Evolutionary conservation across 495 filamentous ascomycete genomes (phyloP), one percentile per base, ranked within the genome.

Genomic region (Friedmanniomyces simplex): DNA sequence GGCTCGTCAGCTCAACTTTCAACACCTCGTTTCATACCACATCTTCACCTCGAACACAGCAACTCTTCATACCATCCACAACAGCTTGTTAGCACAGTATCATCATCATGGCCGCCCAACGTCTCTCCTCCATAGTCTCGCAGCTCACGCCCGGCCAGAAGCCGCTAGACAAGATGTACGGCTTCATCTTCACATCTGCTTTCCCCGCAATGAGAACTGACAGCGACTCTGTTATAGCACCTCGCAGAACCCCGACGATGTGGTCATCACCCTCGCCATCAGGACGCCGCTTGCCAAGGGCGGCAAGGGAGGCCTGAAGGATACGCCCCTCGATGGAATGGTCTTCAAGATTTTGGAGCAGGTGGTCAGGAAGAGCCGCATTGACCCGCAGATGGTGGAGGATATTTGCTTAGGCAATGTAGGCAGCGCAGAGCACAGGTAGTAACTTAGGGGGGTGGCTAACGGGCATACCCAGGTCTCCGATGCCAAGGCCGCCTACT

Each of bases 391-490:
- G 11, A 73, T 95, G 46, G 80, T 98, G 6, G 91, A 96, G 73
- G 93, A 96, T 69, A 86, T 98, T 63, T 88, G 82, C 71, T 77
- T 93, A 62, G 93, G 93, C 55, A 98, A 96, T 75, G 90, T 93
- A 74, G 36, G 82, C 64, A 16, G 22, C n/a, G 32, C 11, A 51
- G 11, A 28, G 26, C n/a, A 41, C 21, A 1, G 21, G 12, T 24
- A 18, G 50, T n/a, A 8, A 22, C 59, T 48, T 62, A 59, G 14
- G 46, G n/a, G 2, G 16, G 11, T 50, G 59, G 46, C 46, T 49
- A 18, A 49, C 46, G 46, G 4, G 2, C 2, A 20, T 4, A 34
- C 25, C 21, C 65, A 91, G 88, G 89, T 95, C 69, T 85, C 80
- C 54, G 88, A 96, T 61, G 79, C 77, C 57, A 93, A 90, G 74